Percentiles rank a stretch among this genome's conserved stretches.
Evolutionary conservation across 129 eudicot genomes (phyloP).

Genomic region (Gnaphalium uliginosum): DNA sequence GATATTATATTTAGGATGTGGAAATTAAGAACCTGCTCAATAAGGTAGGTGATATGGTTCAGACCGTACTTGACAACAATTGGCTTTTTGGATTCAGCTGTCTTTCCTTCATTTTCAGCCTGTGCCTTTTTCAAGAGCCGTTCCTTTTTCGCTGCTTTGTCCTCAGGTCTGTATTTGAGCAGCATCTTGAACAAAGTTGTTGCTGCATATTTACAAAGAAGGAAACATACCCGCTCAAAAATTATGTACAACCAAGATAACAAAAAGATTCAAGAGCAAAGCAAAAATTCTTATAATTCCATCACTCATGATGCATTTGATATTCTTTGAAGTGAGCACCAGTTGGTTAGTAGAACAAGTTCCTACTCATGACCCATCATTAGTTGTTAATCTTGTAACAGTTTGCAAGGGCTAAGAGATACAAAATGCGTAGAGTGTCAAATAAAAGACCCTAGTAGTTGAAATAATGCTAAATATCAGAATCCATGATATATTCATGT

Average conservation of each 20-base stretch:
- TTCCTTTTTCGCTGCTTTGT: constrained; percentile 76
- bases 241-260: too few species aligned
- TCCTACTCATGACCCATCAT: neutral
- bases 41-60: constrained; percentile 75
- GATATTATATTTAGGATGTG: neutral
- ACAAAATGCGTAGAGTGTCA: too few species aligned
- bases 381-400: neutral
- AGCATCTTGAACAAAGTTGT: constrained; percentile 80
- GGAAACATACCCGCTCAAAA: too few species aligned
- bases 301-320: neutral
- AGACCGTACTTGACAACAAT: constrained; percentile 81
- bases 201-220: constrained; percentile 25
- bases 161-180: constrained; percentile 84
- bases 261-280: constrained; percentile 15
- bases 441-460: too few species aligned
- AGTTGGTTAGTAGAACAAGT: neutral
- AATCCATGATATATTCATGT: too few species aligned
- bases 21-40: constrained; percentile 62
- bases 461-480: too few species aligned
- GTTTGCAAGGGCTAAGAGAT: neutral
- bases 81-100: constrained; percentile 66
- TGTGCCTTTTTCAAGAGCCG: constrained; percentile 76
- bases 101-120: constrained; percentile 81
- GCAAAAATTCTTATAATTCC: neutral
- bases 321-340: neutral